Evolutionary conservation across 352 stramenopile genomes (phyloP), one percentile per base, ranked within the genome.

Genomic region (Phytophthora sansomeana): DNA sequence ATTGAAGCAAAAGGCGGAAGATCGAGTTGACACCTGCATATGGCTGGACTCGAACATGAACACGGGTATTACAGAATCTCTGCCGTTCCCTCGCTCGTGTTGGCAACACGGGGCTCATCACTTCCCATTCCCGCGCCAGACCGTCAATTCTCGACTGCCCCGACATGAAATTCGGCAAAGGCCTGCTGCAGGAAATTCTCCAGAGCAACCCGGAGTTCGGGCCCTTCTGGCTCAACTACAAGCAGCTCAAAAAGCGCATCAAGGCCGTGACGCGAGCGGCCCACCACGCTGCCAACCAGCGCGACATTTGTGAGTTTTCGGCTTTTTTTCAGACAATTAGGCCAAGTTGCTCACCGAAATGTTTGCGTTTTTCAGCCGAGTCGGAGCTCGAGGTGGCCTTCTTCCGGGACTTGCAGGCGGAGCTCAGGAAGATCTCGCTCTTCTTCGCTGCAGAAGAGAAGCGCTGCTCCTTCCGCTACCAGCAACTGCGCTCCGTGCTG

Each of bases 161-260:
- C 32, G 24, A 16, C 24, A 94, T 94, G 86, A 94, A 94, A 73
- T 94, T 94, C 59, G 86, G 86, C 66, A 94, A 94, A 76, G 73
- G 75, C 21, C 48, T 94, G 41, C 64, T 94, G 63, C 69, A 75
- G 30, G 80, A 88, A 61, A 87, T 90, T 60, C 55, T 91, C 36
- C 80, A 87, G 64, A 91, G 82, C 69, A 92, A 90, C 60, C 83
- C 86, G 10, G 83, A 92, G 60, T 94, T 83, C 83, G 83, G 81
- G n/a, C 83, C 83, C 28, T 94, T 92, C 63, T 94, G 86, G 86
- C 85, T 94, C 66, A 92, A 92, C 74, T 94, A 94, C 67, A 94
- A 94, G 74, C 84, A 69, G 32, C 81, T 94, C 48, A 94, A 94
- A 70, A 94, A 92, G 58, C 83, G 80, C 63, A 92, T 94, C 56